Percentiles rank a stretch among this genome's conserved stretches.
Conservation (phyloP, 2,329 filamentous ascomycete genomes). For the Neonectria ditissima region DNA sequence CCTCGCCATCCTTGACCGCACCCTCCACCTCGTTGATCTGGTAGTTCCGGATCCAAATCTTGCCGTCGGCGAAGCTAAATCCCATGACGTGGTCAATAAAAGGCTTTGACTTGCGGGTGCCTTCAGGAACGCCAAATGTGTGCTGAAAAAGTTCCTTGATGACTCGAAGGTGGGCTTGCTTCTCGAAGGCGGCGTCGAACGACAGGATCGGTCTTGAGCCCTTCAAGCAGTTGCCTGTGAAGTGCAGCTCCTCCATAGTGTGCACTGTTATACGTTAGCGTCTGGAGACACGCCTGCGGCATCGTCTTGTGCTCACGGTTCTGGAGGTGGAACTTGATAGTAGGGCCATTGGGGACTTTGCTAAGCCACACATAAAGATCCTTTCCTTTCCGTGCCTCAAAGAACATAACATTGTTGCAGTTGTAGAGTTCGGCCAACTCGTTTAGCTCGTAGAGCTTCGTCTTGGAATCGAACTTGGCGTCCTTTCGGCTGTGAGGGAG, state of each 20-base stretch:
- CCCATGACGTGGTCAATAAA: conserved; percentile 96
- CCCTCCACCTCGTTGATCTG: conserved; percentile 87
- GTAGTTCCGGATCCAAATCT: conserved; percentile 96
- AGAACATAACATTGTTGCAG: conserved; percentile 94
- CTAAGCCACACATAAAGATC: conserved; percentile 95
- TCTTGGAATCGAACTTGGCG: conserved; percentile 96
- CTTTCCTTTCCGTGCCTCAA: conserved; percentile 93
- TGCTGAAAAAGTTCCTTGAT: conserved; percentile 92
- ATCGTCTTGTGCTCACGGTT: conserved; percentile 64
- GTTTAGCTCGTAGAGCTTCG: conserved; percentile 84
- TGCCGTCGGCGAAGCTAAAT: conserved; percentile 90
- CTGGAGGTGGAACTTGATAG: conserved; percentile 78
- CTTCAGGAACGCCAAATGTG: conserved; percentile 91
- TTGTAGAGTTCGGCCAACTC: conserved; percentile 83
- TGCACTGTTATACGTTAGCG: conserved; percentile 70
- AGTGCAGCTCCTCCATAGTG: conserved; percentile 96
- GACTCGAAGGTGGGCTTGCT: conserved; percentile 80
- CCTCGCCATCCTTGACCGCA: conserved; percentile 55
- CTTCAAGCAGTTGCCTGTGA: conserved; percentile 96
- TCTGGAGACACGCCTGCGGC: background rate
- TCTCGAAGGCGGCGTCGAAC: conserved; percentile 90
- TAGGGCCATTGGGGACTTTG: conserved; percentile 81
- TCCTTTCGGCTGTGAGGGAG: conserved; percentile 95
- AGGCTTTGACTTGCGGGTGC: conserved; percentile 89
- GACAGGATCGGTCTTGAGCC: conserved; percentile 91